Conservation (phyloP, 2,329 filamentous ascomycete genomes). For the Ceratocystis cubensis region DNA sequence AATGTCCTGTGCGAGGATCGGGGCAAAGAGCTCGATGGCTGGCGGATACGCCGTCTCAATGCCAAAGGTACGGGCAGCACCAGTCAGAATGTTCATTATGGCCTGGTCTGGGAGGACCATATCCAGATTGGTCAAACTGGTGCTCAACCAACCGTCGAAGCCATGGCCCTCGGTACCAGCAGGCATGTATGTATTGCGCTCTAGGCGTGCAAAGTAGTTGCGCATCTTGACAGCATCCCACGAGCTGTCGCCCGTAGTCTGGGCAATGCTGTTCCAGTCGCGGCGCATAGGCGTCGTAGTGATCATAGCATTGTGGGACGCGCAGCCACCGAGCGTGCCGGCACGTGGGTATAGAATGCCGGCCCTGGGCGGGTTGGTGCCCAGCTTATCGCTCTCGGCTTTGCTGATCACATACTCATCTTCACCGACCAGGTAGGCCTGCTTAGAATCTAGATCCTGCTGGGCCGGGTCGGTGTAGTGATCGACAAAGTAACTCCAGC, state of each 20-base stretch:
- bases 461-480: constrained; percentile 37
- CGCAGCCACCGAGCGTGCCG: constrained; percentile 30
- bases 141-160: constrained; percentile 31
- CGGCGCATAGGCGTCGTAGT: constrained; percentile 27
- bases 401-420: constrained; percentile 16
- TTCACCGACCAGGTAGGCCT: constrained; percentile 19
- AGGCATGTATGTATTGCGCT: constrained; percentile 33
- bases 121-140: constrained; percentile 22
- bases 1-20: constrained; percentile 26
- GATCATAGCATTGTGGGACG: constrained; percentile 28
- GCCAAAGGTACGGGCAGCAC: constrained; percentile 26
- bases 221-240: constrained; percentile 34
- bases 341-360: constrained; percentile 32
- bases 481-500: constrained; percentile 50
- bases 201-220: constrained; percentile 32
- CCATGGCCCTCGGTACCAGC: constrained; percentile 32
- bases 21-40: constrained; percentile 24
- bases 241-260: constrained; percentile 32
- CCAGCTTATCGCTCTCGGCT: constrained; percentile 14
- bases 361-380: constrained; percentile 24
- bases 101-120: constrained; percentile 27
- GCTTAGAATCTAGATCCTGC: constrained; percentile 38
- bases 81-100: constrained; percentile 25
- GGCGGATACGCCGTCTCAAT: constrained; percentile 22
- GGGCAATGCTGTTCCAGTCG: constrained; percentile 31